Evolutionary conservation across 805 yeast genomes (phyloP).

Genomic region (Osmozyma mogii): DNA sequence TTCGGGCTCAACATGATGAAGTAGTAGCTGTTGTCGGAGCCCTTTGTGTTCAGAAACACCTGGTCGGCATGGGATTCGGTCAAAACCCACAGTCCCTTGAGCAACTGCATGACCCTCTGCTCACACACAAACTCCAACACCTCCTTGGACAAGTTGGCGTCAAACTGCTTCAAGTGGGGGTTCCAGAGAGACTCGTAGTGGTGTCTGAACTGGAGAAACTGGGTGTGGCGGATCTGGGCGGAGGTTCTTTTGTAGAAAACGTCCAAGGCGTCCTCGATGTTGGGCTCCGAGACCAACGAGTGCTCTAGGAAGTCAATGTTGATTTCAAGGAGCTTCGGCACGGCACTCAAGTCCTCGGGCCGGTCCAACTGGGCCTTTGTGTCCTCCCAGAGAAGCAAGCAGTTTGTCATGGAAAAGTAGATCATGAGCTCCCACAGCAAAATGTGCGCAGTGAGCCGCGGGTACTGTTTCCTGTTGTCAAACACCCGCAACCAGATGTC

Average conservation of each 20-base stretch:
- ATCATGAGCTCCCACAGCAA: constrained; percentile 49
- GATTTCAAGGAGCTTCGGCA: constrained; percentile 36
- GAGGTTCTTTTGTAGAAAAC: constrained; percentile 35
- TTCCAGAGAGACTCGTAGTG: constrained; percentile 37
- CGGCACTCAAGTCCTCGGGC: constrained; percentile 42
- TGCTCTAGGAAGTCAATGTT: constrained; percentile 22
- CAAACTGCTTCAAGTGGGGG: constrained; percentile 38
- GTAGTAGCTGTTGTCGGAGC: constrained; percentile 31
- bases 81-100: constrained; percentile 78
- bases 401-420: constrained; percentile 47
- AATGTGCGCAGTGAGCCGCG: constrained; percentile 32
- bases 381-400: constrained; percentile 57
- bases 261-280: constrained; percentile 39
- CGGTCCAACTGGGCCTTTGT: constrained; percentile 43
- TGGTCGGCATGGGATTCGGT: constrained; percentile 45
- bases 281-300: constrained; percentile 10
- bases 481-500: constrained; percentile 30
- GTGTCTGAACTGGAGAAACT: constrained; percentile 37
- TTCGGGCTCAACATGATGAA: constrained; percentile 63
- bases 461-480: constrained; percentile 22
- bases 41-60: constrained; percentile 14
- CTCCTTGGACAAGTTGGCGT: constrained; percentile 43
- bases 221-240: constrained; percentile 45
- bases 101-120: constrained; percentile 62
- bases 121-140: constrained; percentile 66